A percentile compares a stretch with the other conserved stretches of the same genome.
Evolutionary conservation across 441 rosid genomes (phyloP).

Genomic region (Euphorbia schlechtendalii): DNA sequence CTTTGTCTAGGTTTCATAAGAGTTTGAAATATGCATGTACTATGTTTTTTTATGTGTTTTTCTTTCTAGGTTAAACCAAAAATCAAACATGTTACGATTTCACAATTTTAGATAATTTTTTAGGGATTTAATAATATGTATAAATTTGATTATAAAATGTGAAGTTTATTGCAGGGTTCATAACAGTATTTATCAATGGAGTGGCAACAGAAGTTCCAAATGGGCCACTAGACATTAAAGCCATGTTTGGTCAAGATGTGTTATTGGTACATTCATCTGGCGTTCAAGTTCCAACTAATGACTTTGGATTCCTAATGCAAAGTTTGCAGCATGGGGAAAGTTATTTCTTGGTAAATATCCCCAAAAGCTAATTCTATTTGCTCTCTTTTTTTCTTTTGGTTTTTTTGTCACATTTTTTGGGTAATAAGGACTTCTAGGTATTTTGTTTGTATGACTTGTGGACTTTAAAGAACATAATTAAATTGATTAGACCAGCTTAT

Average conservation of each 20-base stretch:
- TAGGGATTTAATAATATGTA: too few relatives aligned
- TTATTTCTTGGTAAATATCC: conserved; percentile 73
- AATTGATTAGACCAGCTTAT: conserved; percentile 1
- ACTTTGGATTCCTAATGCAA: conserved; percentile 67
- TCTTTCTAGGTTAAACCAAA: background rate
- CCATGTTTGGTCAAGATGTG: conserved; percentile 67
- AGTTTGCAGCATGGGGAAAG: conserved; percentile 85
- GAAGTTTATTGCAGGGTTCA: conserved; percentile 32
- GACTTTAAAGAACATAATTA: background rate
- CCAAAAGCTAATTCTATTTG: background rate
- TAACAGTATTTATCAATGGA: conserved; percentile 83
- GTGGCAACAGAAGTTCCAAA: conserved; percentile 70
- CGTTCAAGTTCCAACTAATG: conserved; percentile 60
- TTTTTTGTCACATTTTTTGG: background rate
- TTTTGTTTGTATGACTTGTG: too few relatives aligned
- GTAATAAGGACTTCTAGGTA: too few relatives aligned
- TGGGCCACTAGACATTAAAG: conserved; percentile 68
- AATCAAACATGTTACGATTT: too few relatives aligned
- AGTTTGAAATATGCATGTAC: conserved; percentile 19
- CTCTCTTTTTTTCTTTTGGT: too few relatives aligned
- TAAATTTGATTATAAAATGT: background rate
- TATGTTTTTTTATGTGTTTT: conserved; percentile 12
- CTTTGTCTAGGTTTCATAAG: conserved; percentile 14
- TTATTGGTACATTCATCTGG: conserved; percentile 78
- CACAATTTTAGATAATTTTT: too few relatives aligned